Evolutionary conservation across 192 early-diverging fungal species (phyloP).

Genomic region (Pilaira anomala): DNA sequence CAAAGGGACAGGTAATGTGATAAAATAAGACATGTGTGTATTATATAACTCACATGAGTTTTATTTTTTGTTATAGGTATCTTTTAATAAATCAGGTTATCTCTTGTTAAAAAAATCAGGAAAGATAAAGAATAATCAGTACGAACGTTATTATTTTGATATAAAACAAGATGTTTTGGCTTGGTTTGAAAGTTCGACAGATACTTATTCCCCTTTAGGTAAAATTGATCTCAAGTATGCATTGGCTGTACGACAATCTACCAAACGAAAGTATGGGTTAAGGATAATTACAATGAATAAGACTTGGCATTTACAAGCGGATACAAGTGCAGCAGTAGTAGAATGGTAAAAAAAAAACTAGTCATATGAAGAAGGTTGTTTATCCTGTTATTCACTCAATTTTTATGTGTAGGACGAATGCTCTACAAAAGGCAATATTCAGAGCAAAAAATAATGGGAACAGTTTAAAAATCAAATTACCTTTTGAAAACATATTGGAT

Average conservation of each 20-base stretch:
- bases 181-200: constrained; percentile 52
- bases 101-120: constrained; percentile 40
- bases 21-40: not conserved
- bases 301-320: constrained; percentile 56
- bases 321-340: constrained; percentile 44
- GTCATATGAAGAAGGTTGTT: not conserved
- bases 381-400: not conserved
- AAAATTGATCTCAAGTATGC: constrained; percentile 61
- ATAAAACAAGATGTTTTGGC: constrained; percentile 57
- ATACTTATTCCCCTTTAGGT: constrained; percentile 58
- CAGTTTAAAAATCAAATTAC: constrained; percentile 58
- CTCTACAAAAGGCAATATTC: constrained; percentile 54
- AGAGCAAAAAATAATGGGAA: constrained; percentile 55
- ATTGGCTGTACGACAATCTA: constrained; percentile 43
- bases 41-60: not conserved
- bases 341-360: constrained; percentile 48
- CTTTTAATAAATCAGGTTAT: constrained; percentile 46
- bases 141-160: constrained; percentile 58
- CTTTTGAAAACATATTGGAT: constrained; percentile 51
- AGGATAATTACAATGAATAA: constrained; percentile 46
- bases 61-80: constrained; percentile 6
- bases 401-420: constrained; percentile 40
- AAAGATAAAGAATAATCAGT: constrained; percentile 27
- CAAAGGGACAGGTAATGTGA: constrained; percentile 49
- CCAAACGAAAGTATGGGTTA: constrained; percentile 41